Percentiles rank a stretch among this genome's conserved stretches.
Evolutionary conservation across 192 early-diverging fungal genomes (phyloP).

Genomic region (Backusella sp.): DNA sequence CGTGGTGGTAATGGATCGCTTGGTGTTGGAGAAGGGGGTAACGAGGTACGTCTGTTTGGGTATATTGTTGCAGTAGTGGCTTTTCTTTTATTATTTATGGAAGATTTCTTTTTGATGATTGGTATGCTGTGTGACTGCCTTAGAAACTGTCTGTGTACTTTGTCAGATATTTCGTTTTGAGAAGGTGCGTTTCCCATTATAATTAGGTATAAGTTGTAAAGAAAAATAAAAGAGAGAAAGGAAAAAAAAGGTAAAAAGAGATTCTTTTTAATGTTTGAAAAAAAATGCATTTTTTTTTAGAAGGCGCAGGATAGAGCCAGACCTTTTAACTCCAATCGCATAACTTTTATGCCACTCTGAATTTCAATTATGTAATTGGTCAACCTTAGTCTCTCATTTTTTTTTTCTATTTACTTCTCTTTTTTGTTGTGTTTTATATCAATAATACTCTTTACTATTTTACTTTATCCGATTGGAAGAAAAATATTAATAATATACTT

Average conservation of each 20-base stretch:
- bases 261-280: background rate
- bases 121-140: background rate
- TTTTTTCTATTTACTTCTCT: background rate
- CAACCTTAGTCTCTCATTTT: background rate
- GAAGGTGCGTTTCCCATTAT: conserved; percentile 2
- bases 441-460: background rate
- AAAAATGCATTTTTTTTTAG: background rate
- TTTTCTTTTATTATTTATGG: background rate
- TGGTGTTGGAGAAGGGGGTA: background rate
- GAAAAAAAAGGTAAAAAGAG: background rate
- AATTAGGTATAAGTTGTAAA: background rate
- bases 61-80: background rate
- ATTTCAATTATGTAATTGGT: background rate
- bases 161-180: background rate
- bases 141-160: background rate
- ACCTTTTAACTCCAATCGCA: conserved; percentile 2
- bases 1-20: background rate
- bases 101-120: background rate
- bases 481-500: background rate
- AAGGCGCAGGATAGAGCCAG: background rate
- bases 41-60: background rate
- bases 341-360: conserved; percentile 1
- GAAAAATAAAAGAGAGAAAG: background rate
- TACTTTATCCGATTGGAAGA: background rate
- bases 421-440: background rate